Percentiles rank a stretch among this genome's conserved stretches.
Conservation (phyloP, 352 stramenopile genomes). For the Phytophthora europaea region DNA sequence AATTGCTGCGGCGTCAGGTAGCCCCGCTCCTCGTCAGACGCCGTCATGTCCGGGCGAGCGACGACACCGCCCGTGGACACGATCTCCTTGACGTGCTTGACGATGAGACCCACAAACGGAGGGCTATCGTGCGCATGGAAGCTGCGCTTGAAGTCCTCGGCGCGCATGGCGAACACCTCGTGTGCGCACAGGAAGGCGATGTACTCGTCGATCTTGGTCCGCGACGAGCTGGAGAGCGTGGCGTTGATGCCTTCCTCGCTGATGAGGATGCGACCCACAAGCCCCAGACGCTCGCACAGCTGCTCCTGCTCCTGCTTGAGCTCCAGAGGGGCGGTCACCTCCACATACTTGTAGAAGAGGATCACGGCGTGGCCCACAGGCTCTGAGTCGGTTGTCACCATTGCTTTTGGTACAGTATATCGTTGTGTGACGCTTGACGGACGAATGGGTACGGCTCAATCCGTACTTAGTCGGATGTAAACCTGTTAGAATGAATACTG, state of each 20-base stretch:
- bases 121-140: constrained; percentile 47
- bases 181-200: constrained; percentile 64
- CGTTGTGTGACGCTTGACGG: not conserved
- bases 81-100: constrained; percentile 87
- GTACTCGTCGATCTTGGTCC: constrained; percentile 69
- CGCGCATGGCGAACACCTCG: constrained; percentile 58
- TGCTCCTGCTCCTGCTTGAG: constrained; percentile 59
- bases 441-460: constrained; percentile 27
- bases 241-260: constrained; percentile 89
- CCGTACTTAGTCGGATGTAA: not conserved
- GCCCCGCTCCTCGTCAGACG: constrained; percentile 63
- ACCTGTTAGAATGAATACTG: constrained; percentile 4
- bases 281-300: constrained; percentile 61
- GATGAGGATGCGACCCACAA: constrained; percentile 80
- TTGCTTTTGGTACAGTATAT: constrained; percentile 5
- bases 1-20: constrained; percentile 86
- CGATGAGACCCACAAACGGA: constrained; percentile 69
- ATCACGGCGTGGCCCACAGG: constrained; percentile 56
- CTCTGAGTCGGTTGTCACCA: constrained; percentile 25
- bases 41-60: constrained; percentile 61
- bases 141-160: constrained; percentile 85
- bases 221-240: constrained; percentile 66
- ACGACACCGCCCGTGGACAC: constrained; percentile 70
- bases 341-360: constrained; percentile 86
- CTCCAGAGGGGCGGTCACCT: constrained; percentile 48